Conservation (phyloP, 2,329 filamentous ascomycete species). For the Aspergillus transmontanensis region DNA sequence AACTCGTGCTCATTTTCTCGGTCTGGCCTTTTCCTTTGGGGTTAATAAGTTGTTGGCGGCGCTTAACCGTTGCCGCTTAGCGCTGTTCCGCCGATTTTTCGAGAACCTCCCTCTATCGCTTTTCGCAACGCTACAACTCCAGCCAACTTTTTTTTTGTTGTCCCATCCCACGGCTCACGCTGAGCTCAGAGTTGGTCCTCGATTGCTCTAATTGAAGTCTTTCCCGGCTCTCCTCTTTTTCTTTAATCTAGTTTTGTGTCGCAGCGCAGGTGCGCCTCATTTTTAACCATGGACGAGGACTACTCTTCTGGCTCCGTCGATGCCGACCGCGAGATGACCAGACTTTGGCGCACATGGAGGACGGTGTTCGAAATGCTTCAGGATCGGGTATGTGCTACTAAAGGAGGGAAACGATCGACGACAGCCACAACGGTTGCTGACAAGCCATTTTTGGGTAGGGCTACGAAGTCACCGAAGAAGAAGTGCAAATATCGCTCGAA, state of each 20-base stretch:
- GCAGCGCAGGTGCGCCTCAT: slow-evolving; percentile 14
- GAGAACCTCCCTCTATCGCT: slow-evolving; percentile 20
- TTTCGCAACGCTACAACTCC: slow-evolving; percentile 6
- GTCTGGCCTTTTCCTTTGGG: slow-evolving; percentile 24
- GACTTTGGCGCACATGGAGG: slow-evolving; percentile 91
- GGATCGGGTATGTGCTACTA: slow-evolving; percentile 69
- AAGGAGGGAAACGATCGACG: background rate
- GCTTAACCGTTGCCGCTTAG: slow-evolving; percentile 20
- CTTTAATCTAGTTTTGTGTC: slow-evolving; percentile 2
- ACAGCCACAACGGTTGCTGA: slow-evolving; percentile 2
- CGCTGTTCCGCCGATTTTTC: slow-evolving; percentile 29
- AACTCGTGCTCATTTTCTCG: slow-evolving; percentile 21
- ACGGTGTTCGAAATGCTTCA: slow-evolving; percentile 94
- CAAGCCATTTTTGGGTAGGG: slow-evolving; percentile 61
- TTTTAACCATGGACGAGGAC: slow-evolving; percentile 42
- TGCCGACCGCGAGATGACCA: slow-evolving; percentile 52
- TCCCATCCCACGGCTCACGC: slow-evolving; percentile 14
- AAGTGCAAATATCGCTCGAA: slow-evolving; percentile 83
- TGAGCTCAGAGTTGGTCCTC: slow-evolving; percentile 9
- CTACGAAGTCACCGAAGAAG: slow-evolving; percentile 87
- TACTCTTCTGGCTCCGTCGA: slow-evolving; percentile 38
- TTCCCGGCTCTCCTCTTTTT: background rate
- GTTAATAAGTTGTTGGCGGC: slow-evolving; percentile 20
- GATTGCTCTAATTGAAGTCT: background rate
- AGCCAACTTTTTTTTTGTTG: slow-evolving; percentile 26